Evolutionary conservation across 1,139 yeast species (phyloP).

Genomic region (Kazachstania sp.): DNA sequence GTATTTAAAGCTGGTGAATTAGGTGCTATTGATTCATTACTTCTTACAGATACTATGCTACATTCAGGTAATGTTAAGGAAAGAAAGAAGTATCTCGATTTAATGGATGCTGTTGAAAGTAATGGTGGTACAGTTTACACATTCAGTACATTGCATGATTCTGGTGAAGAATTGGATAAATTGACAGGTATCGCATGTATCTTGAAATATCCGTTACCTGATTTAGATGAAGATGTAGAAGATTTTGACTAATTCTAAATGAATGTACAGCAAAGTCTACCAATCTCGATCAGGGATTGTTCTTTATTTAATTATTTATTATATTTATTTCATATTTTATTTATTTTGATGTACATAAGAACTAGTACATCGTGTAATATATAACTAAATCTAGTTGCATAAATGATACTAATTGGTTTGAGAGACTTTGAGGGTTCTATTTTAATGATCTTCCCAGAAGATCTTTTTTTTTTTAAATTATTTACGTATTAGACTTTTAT

Average conservation of each 20-base stretch:
- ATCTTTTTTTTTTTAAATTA: no score
- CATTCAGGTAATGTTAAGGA: slow-evolving; percentile 64
- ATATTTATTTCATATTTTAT: neutral
- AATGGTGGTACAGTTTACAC: slow-evolving; percentile 72
- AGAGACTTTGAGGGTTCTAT: no score
- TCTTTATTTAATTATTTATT: neutral
- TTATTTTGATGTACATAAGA: no score
- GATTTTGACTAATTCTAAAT: slow-evolving; percentile 4
- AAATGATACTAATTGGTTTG: no score
- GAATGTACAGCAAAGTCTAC: neutral
- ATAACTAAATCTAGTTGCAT: no score
- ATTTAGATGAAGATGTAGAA: slow-evolving; percentile 63
- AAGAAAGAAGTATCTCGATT: slow-evolving; percentile 58
- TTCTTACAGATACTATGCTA: slow-evolving; percentile 74
- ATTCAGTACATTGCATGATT: slow-evolving; percentile 79
- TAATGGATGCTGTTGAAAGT: slow-evolving; percentile 60
- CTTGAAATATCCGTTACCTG: slow-evolving; percentile 74
- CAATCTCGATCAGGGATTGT: neutral
- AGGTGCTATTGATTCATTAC: slow-evolving; percentile 68
- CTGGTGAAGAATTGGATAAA: slow-evolving; percentile 83
- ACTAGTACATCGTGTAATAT: no score
- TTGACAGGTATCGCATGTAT: slow-evolving; percentile 89
- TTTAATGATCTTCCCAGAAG: no score
- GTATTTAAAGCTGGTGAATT: slow-evolving; percentile 62
- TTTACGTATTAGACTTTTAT: no score